A percentile compares a stretch with the other conserved stretches of the same genome.
Evolutionary conservation across 1,284 basidiomycete genomes (phyloP).

Genomic region (Lignosus rhinocerotis): DNA sequence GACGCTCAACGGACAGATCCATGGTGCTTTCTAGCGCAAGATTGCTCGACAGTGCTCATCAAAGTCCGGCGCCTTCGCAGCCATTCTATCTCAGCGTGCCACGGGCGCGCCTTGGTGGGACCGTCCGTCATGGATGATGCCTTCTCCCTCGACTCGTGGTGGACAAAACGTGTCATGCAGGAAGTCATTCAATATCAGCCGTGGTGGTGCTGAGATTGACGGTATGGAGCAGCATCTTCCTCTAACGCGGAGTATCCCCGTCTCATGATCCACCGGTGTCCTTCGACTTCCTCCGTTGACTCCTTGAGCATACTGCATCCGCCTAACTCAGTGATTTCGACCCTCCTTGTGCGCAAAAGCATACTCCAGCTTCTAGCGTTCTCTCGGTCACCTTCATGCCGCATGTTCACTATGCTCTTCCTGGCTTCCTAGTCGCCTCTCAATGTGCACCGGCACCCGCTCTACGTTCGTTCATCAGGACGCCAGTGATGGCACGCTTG

Average conservation of each 20-base stretch:
- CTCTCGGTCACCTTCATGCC: not conserved
- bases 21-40: not conserved
- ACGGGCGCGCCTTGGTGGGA: not conserved
- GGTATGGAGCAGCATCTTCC: not conserved
- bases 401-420: not conserved
- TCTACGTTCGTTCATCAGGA: not conserved
- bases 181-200: not conserved
- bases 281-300: not conserved
- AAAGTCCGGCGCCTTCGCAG: not conserved
- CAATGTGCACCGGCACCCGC: not conserved
- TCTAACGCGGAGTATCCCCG: not conserved
- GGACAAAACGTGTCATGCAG: not conserved
- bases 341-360: not conserved
- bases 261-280: not conserved
- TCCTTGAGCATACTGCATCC: not conserved
- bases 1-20: not conserved
- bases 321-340: not conserved
- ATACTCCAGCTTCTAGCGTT: not conserved
- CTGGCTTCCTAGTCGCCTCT: not conserved
- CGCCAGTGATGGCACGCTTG: not conserved
- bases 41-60: not conserved
- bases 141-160: not conserved
- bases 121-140: not conserved
- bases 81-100: not conserved
- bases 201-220: not conserved